Percentiles rank a stretch among this genome's conserved stretches.
Conservation (phyloP, 306 rosid species). For the Neltuma alba region DNA sequence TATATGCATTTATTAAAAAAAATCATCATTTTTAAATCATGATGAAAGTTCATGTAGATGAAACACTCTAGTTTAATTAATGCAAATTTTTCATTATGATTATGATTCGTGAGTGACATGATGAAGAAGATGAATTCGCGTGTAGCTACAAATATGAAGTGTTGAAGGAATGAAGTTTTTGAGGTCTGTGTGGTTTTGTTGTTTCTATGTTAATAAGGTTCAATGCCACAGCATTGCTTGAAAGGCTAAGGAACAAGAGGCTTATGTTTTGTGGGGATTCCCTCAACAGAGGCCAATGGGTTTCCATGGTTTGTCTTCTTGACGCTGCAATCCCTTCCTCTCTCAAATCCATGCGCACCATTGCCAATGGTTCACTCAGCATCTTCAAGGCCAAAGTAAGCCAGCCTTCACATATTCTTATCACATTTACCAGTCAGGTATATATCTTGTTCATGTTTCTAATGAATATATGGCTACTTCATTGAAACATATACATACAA, state of each 20-base stretch:
- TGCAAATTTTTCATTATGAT: background rate
- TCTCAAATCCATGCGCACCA: slow-evolving; percentile 62
- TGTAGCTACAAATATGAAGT: background rate
- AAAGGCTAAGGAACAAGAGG: slow-evolving; percentile 81
- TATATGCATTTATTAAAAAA: too few relatives aligned
- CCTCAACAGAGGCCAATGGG: slow-evolving; percentile 91
- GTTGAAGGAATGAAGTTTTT: slow-evolving; percentile 30
- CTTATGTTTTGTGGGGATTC: slow-evolving; percentile 91
- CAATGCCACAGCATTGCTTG: slow-evolving; percentile 78
- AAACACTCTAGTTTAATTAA: background rate
- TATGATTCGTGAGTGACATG: background rate
- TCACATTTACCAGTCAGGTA: background rate
- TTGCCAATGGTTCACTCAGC: slow-evolving; percentile 71
- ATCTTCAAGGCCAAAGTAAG: slow-evolving; percentile 70
- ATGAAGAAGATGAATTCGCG: background rate
- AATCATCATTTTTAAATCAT: too few relatives aligned
- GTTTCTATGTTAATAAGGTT: slow-evolving; percentile 78
- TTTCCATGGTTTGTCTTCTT: slow-evolving; percentile 85
- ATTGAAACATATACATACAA: slow-evolving; percentile 8
- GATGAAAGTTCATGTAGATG: too few relatives aligned
- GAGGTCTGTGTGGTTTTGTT: slow-evolving; percentile 63
- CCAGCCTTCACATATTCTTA: slow-evolving; percentile 15
- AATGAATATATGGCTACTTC: background rate
- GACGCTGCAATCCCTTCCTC: slow-evolving; percentile 48
- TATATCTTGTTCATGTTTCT: background rate